Conservation (phyloP, 1,284 basidiomycete genomes). For the Megacollybia platyphylla region DNA sequence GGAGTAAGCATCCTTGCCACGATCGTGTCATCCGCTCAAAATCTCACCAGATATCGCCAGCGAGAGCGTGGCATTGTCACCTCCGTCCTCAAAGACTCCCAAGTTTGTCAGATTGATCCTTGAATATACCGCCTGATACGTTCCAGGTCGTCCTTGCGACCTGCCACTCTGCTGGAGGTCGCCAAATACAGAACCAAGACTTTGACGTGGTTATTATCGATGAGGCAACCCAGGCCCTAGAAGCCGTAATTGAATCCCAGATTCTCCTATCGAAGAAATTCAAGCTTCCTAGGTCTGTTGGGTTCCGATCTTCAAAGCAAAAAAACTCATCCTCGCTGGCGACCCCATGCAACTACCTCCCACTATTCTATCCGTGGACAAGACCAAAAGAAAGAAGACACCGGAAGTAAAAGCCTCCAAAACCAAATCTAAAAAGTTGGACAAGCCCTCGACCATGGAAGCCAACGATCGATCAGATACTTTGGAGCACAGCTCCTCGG, state of each 20-base stretch:
- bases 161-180: slow-evolving; percentile 81
- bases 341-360: slow-evolving; percentile 91
- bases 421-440: not conserved
- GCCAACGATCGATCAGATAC: slow-evolving; percentile 1
- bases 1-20: slow-evolving; percentile 44
- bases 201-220: slow-evolving; percentile 95
- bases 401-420: not conserved
- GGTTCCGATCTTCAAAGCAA: slow-evolving; percentile 86
- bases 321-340: slow-evolving; percentile 82
- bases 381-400: slow-evolving; percentile 9
- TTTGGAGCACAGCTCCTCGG: not conserved
- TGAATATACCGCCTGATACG: not conserved
- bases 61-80: slow-evolving; percentile 77
- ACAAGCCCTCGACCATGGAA: not conserved
- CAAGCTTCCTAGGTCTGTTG: slow-evolving; percentile 90
- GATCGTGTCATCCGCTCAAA: slow-evolving; percentile 1
- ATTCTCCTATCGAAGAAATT: slow-evolving; percentile 83
- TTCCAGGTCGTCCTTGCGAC: slow-evolving; percentile 78
- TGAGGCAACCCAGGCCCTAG: slow-evolving; percentile 94
- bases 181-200: slow-evolving; percentile 59
- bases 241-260: slow-evolving; percentile 95
- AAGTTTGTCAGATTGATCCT: slow-evolving; percentile 25
- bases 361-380: slow-evolving; percentile 65
- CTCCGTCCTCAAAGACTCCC: slow-evolving; percentile 67
- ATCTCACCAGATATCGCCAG: slow-evolving; percentile 58